Percentiles rank a stretch among this genome's conserved stretches.
phyloP scores from a whole-genome alignment of 2,329 filamentous ascomycete species.

The Apiospora hydei region DNA sequence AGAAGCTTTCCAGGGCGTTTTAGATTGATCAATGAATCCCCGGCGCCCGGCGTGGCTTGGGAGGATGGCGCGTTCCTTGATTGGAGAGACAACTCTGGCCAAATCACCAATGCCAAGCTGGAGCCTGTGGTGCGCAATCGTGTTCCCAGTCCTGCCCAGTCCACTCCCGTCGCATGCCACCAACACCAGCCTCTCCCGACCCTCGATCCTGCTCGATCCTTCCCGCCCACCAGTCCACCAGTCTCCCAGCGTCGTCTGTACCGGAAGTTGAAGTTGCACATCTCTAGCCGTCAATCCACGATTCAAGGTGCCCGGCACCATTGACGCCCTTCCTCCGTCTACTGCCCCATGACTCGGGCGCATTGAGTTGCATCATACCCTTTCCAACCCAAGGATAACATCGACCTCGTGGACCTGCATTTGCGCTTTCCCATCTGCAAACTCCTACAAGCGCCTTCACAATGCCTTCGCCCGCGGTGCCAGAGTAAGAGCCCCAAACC shows the following conservation, averaged over 20 bases:
- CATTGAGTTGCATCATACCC: constrained; percentile 18
- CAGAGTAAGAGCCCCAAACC: constrained; percentile 37
- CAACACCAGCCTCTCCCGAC: constrained; percentile 4
- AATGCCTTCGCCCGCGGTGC: constrained; percentile 45
- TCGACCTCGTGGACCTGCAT: not conserved
- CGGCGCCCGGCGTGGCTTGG: not conserved
- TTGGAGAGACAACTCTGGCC: constrained; percentile 10
- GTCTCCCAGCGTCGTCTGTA: not conserved
- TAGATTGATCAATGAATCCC: not conserved
- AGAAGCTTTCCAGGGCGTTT: constrained; percentile 14
- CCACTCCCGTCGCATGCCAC: constrained; percentile 18
- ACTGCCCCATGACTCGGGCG: constrained; percentile 6
- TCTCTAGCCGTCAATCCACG: not conserved
- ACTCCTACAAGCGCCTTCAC: constrained; percentile 29
- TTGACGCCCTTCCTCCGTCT: not conserved
- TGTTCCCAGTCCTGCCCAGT: constrained; percentile 3
- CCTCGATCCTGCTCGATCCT: constrained; percentile 6
- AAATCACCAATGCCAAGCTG: constrained; percentile 18
- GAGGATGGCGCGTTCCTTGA: not conserved
- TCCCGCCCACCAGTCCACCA: not conserved
- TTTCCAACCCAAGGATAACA: not conserved
- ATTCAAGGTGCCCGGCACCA: constrained; percentile 20
- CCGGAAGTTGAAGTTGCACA: not conserved
- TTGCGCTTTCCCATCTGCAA: constrained; percentile 14
- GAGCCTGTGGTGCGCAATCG: constrained; percentile 13